Percentiles rank a stretch among this genome's conserved stretches.
These are phyloP conservation scores for Calendula officinalis DNA, from an alignment of 129 eudicot genomes.

Conservation along the genomic window DNA sequence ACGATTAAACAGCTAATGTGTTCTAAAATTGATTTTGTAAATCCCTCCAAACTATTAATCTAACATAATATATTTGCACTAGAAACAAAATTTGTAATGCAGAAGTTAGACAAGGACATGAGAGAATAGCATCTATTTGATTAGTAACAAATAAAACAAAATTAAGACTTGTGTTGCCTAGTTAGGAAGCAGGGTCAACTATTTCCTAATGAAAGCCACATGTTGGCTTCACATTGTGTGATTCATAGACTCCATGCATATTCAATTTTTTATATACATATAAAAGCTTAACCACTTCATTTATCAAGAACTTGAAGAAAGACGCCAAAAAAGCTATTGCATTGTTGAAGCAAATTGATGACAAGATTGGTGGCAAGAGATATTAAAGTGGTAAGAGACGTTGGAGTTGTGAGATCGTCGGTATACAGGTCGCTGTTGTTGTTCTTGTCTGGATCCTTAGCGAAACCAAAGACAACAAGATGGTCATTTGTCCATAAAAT, in stretches of 20 bases:
- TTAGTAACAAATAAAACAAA: conserved; percentile 31
- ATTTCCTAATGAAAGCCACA: conserved; percentile 29
- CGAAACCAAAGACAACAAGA: conserved; percentile 34
- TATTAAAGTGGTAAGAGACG: conserved; percentile 51
- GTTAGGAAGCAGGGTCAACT: conserved; percentile 41
- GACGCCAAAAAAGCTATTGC: conserved; percentile 37
- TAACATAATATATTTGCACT: conserved; percentile 25
- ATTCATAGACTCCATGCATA: conserved; percentile 1
- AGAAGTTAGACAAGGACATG: conserved; percentile 25
- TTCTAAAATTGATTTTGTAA: conserved; percentile 32
- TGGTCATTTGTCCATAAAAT: conserved; percentile 37
- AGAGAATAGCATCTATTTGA: conserved; percentile 22
- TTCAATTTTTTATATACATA: conserved; percentile 19
- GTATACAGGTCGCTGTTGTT: conserved; percentile 37
- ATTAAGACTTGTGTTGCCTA: conserved; percentile 30
- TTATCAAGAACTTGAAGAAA: conserved; percentile 43
- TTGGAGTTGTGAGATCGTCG: conserved; percentile 39
- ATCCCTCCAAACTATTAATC: conserved; percentile 36
- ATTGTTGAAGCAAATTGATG: conserved; percentile 43
- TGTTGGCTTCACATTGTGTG: conserved; percentile 37
- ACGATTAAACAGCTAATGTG: conserved; percentile 36
- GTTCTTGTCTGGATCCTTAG: conserved; percentile 37
- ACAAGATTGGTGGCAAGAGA: conserved; percentile 29
- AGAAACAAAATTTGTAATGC: conserved; percentile 30
- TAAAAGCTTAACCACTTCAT: conserved; percentile 30